Evolutionary conservation across 1,284 basidiomycete species (phyloP).

Genomic region (Pseudozyma hubeiensis): DNA sequence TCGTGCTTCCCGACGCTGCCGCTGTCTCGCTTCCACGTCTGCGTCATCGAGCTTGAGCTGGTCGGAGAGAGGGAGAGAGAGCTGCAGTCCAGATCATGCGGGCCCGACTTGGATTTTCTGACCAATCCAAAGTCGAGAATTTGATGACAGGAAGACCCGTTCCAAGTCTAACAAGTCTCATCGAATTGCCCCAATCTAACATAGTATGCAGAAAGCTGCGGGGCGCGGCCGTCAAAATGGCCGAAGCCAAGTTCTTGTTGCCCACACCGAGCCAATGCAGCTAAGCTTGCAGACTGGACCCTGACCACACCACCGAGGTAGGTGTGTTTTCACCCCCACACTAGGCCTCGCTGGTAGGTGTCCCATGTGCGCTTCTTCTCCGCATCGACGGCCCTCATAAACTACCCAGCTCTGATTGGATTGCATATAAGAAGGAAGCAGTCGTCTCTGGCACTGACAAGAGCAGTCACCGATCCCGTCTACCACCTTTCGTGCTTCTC

Average conservation of each 20-base stretch:
- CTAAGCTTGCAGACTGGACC: too few species aligned
- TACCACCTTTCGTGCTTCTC: background rate
- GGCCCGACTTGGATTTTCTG: slow-evolving; percentile 12
- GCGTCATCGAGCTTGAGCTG: slow-evolving; percentile 10
- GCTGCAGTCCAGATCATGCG: slow-evolving; percentile 1
- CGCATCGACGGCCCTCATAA: background rate
- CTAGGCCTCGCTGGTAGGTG: background rate
- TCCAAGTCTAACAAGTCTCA: background rate
- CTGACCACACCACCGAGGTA: too few species aligned
- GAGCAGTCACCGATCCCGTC: too few species aligned
- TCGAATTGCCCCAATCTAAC: background rate
- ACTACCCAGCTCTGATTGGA: too few species aligned
- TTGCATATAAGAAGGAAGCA: background rate
- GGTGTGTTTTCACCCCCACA: background rate
- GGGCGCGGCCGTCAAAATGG: slow-evolving; percentile 13
- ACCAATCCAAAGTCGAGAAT: slow-evolving; percentile 27
- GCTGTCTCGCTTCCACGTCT: background rate
- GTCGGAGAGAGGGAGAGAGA: background rate
- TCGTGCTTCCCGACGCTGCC: slow-evolving; percentile 1
- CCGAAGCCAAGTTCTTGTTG: background rate
- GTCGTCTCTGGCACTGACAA: background rate
- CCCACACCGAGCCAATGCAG: too few species aligned
- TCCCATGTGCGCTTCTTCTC: slow-evolving; percentile 15
- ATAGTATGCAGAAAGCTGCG: background rate
- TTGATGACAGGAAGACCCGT: background rate